Evolutionary conservation across 108 stramenopile genomes (phyloP).

Genomic region (Stephanodiscus minutulus): DNA sequence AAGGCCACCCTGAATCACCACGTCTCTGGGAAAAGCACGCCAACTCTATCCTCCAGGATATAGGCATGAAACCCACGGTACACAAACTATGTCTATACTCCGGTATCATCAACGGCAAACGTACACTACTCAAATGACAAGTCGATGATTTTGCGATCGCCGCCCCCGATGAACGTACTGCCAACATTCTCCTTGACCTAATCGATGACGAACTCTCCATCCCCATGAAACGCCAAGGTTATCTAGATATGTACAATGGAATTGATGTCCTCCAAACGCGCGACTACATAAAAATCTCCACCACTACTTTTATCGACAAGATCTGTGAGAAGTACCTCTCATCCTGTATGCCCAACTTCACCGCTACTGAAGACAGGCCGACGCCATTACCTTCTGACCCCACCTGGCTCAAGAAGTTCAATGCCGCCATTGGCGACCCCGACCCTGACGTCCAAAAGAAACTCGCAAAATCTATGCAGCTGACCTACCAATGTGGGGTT

Average conservation of each 20-base stretch:
- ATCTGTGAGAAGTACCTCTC: not conserved
- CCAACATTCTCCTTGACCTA: not conserved
- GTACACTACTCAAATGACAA: not conserved
- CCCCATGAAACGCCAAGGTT: not conserved
- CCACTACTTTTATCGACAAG: not conserved
- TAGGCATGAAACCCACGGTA: not conserved
- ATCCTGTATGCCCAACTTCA: not conserved
- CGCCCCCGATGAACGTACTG: not conserved
- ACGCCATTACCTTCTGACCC: not conserved
- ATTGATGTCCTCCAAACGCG: not conserved
- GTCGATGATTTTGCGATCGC: conserved; percentile 2
- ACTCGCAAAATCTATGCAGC: not conserved
- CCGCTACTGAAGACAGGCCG: not conserved
- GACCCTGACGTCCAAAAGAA: not conserved
- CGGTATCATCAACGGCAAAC: not conserved
- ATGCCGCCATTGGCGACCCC: not conserved
- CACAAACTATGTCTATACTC: conserved; percentile 20
- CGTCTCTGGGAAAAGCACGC: conserved; percentile 21
- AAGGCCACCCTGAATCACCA: conserved; percentile 22
- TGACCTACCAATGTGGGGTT: not conserved
- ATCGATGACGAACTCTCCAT: not conserved
- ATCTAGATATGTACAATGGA: not conserved
- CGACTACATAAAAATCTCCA: not conserved
- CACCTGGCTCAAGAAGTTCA: not conserved
- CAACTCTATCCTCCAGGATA: conserved; percentile 1